Percentiles rank a stretch among this genome's conserved stretches.
phyloP scores from a whole-genome alignment of 257 asterid genomes.

The Ligustrum vulgare region DNA sequence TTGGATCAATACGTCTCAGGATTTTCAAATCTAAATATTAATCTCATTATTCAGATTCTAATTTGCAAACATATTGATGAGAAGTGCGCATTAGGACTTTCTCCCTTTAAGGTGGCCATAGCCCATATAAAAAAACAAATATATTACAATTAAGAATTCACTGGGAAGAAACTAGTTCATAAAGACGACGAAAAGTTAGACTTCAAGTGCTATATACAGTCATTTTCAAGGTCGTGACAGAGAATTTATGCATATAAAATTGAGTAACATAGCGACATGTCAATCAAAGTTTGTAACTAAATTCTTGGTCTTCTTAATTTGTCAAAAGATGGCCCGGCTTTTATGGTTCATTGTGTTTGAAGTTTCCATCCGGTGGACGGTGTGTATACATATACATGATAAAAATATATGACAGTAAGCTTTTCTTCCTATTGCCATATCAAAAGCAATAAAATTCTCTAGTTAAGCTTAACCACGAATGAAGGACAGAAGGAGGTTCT shows the following conservation, averaged over 20 bases:
- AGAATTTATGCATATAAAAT: background rate
- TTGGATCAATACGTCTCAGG: no score
- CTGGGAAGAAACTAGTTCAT: background rate
- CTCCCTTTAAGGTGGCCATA: no score
- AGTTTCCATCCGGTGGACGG: constrained; percentile 6
- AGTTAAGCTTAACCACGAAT: background rate
- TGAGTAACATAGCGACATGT: background rate
- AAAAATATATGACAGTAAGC: background rate
- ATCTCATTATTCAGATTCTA: no score
- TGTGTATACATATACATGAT: background rate
- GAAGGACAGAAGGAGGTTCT: background rate
- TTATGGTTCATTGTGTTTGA: constrained; percentile 22
- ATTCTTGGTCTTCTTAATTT: background rate
- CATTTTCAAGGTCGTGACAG: background rate
- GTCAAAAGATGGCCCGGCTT: constrained; percentile 32
- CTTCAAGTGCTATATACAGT: background rate
- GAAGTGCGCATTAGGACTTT: no score
- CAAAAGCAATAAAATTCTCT: background rate
- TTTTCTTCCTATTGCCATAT: background rate
- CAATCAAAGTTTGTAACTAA: background rate
- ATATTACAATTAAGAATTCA: background rate
- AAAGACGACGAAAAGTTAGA: background rate
- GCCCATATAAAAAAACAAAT: no score
- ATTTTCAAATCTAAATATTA: no score
- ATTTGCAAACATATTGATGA: no score